A percentile compares a stretch with the other conserved stretches of the same genome.
phyloP scores from a whole-genome alignment of 805 yeast species.

The Candida railenensis region DNA sequence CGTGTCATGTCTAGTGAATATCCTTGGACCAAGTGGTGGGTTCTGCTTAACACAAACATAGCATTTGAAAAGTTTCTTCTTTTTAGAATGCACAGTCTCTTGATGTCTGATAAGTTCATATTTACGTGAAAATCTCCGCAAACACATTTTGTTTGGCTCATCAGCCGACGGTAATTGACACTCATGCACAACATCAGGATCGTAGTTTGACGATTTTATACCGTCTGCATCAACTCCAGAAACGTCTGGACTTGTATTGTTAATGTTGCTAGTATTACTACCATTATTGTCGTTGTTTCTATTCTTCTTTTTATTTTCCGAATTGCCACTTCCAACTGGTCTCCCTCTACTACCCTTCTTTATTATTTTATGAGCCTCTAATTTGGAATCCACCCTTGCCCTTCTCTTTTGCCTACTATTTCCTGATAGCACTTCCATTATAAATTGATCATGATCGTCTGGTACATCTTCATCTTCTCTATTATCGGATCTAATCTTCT shows the following conservation, averaged over 20 bases:
- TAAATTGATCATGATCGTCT: constrained; percentile 25
- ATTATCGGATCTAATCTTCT: constrained; percentile 5
- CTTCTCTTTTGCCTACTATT: constrained; percentile 18
- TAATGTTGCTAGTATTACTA: not conserved
- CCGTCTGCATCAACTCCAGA: not conserved
- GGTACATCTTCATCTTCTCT: constrained; percentile 3
- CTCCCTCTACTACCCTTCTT: constrained; percentile 1
- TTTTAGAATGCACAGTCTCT: constrained; percentile 91
- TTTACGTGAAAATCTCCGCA: constrained; percentile 53
- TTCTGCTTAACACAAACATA: constrained; percentile 77
- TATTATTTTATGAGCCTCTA: constrained; percentile 14
- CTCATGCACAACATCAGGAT: constrained; percentile 47
- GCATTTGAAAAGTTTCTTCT: constrained; percentile 83
- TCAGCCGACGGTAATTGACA: constrained; percentile 46
- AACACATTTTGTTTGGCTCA: constrained; percentile 38
- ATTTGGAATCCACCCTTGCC: constrained; percentile 21
- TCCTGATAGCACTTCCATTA: constrained; percentile 14
- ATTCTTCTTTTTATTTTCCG: constrained; percentile 10
- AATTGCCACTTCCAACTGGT: not conserved
- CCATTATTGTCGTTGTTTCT: constrained; percentile 5
- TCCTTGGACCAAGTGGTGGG: constrained; percentile 58
- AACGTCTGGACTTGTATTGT: constrained; percentile 19
- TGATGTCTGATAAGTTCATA: constrained; percentile 94
- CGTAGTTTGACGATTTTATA: constrained; percentile 40
- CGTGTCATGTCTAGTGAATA: constrained; percentile 93